These are phyloP conservation scores for Nematodospora valgi DNA, from an alignment of 805 yeast genomes.

Conservation along the genomic window DNA sequence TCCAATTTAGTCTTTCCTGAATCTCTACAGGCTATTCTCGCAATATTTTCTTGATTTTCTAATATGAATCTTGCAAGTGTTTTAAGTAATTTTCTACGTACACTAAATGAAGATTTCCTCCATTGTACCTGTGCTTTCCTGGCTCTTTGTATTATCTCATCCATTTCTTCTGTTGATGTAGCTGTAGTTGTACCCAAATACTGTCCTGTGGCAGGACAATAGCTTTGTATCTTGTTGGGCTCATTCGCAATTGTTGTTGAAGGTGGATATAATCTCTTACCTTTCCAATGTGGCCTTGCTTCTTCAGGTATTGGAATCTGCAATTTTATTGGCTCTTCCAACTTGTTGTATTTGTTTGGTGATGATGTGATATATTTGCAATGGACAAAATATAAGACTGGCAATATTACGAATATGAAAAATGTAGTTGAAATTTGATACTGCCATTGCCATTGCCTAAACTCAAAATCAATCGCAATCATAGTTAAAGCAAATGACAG, in stretches of 20 bases:
- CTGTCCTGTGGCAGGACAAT: constrained; percentile 97
- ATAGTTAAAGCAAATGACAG: too few species aligned
- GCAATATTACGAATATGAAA: constrained; percentile 37
- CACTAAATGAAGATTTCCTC: constrained; percentile 52
- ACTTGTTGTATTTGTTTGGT: constrained; percentile 39
- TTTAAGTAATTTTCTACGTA: constrained; percentile 66
- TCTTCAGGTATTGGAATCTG: constrained; percentile 64
- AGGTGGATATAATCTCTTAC: constrained; percentile 65
- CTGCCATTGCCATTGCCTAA: constrained; percentile 42
- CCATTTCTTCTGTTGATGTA: constrained; percentile 67
- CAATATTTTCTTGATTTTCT: constrained; percentile 80
- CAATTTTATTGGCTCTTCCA: constrained; percentile 47
- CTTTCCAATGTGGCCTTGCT: constrained; percentile 90
- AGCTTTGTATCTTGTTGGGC: constrained; percentile 69
- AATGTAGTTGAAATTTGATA: constrained; percentile 44
- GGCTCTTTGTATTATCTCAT: constrained; percentile 53
- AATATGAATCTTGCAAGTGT: constrained; percentile 71
- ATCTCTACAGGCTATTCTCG: constrained; percentile 92
- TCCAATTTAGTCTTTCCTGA: constrained; percentile 95
- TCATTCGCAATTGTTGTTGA: constrained; percentile 57
- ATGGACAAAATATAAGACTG: constrained; percentile 31
- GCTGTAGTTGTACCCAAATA: constrained; percentile 70
- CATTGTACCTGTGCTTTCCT: constrained; percentile 52
- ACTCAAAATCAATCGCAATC: constrained; percentile 42
- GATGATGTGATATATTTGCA: constrained; percentile 33